Percentiles rank a stretch among this genome's conserved stretches.
These are phyloP conservation scores for Tetradesmus lagerheimii DNA, from an alignment of 139 green algal genomes.

Conservation along the genomic window DNA sequence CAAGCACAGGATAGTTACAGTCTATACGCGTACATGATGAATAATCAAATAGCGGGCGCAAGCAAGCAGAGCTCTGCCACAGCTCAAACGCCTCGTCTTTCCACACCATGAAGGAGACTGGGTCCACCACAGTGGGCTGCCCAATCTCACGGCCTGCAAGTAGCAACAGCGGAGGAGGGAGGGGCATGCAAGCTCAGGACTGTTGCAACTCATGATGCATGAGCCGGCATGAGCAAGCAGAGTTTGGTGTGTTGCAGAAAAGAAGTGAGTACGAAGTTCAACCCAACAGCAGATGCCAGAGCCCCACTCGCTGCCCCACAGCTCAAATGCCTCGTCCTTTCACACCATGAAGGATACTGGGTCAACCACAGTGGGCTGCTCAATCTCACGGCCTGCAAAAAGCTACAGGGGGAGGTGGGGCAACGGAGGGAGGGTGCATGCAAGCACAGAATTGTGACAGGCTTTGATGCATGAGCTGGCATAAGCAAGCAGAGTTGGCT, in stretches of 20 bases:
- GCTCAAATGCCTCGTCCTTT: conserved; percentile 89
- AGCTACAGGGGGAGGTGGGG: not conserved
- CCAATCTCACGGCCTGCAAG: conserved; percentile 80
- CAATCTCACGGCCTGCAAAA: conserved; percentile 76
- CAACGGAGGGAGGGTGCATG: not conserved
- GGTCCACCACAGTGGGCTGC: conserved; percentile 87
- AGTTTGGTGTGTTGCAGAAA: not conserved
- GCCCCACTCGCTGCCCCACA: conserved; percentile 85
- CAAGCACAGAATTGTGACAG: not conserved
- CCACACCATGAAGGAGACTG: conserved; percentile 81
- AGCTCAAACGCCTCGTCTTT: conserved; percentile 90
- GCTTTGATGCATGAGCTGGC: not conserved
- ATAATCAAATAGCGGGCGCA: too few relatives aligned
- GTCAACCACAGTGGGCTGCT: conserved; percentile 89
- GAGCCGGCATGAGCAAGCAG: too few relatives aligned
- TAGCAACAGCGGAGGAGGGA: not conserved
- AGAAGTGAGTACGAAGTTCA: too few relatives aligned
- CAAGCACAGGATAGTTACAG: not conserved
- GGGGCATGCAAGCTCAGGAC: not conserved
- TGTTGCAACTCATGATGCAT: too few relatives aligned
- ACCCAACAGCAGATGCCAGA: too few relatives aligned
- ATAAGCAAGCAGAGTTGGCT: too few relatives aligned
- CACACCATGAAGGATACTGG: conserved; percentile 79
- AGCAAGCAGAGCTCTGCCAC: too few relatives aligned
- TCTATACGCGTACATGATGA: too few relatives aligned